These are phyloP conservation scores for Yamadazyma philogaea DNA, from an alignment of 805 yeast species.

Conservation along the genomic window DNA sequence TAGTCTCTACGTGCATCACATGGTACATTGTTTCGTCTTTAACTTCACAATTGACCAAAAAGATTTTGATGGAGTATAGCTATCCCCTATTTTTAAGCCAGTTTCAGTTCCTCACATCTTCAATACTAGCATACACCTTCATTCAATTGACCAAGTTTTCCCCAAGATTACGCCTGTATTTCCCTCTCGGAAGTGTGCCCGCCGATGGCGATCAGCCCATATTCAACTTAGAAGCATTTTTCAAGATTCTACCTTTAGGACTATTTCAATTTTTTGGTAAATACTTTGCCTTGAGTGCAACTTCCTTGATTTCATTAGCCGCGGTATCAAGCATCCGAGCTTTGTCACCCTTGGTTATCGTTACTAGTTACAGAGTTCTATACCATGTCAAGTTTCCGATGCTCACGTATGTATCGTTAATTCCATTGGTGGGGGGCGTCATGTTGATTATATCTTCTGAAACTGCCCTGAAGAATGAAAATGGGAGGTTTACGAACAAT, in stretches of 20 bases:
- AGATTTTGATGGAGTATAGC: conserved; percentile 51
- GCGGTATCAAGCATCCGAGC: conserved; percentile 72
- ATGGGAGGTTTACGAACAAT: neutral
- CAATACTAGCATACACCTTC: conserved; percentile 39
- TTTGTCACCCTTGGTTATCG: conserved; percentile 59
- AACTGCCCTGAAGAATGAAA: conserved; percentile 13
- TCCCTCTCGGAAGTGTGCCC: conserved; percentile 60
- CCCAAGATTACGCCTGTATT: conserved; percentile 29
- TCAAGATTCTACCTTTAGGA: conserved; percentile 59
- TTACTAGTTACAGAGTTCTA: conserved; percentile 50
- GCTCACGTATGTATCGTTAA: conserved; percentile 49
- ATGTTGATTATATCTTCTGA: conserved; percentile 43
- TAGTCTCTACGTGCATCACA: conserved; percentile 43
- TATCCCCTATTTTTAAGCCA: conserved; percentile 65
- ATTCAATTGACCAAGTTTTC: conserved; percentile 31
- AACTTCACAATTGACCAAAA: conserved; percentile 63
- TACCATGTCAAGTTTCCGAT: conserved; percentile 51
- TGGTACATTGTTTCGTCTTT: conserved; percentile 65
- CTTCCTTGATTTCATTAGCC: conserved; percentile 62
- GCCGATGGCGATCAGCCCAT: conserved; percentile 21
- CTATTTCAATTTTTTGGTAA: conserved; percentile 65
- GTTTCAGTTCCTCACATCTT: conserved; percentile 56
- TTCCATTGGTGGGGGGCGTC: conserved; percentile 54
- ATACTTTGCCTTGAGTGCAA: conserved; percentile 59
- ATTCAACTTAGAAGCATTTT: conserved; percentile 29